phyloP scores from a whole-genome alignment of 192 early-diverging fungal genomes.

The Backusella liffmaniae region DNA sequence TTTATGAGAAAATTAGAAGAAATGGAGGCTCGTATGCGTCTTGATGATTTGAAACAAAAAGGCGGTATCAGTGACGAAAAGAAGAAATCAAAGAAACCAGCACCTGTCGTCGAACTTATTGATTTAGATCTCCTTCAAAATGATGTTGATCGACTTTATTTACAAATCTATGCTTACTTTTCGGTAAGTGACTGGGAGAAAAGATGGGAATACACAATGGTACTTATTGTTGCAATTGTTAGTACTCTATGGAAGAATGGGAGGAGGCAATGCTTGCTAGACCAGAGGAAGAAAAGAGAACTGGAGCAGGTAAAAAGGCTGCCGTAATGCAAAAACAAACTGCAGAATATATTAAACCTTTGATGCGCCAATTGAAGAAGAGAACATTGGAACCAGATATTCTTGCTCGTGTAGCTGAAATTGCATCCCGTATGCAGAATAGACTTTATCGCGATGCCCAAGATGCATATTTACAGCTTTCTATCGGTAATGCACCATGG shows the following conservation, averaged over 20 bases:
- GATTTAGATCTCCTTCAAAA: constrained; percentile 69
- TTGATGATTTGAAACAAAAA: constrained; percentile 69
- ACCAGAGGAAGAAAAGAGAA: constrained; percentile 77
- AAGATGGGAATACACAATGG: neutral
- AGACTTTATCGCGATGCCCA: constrained; percentile 92
- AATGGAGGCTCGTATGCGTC: constrained; percentile 74
- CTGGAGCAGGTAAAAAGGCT: constrained; percentile 75
- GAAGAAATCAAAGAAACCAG: constrained; percentile 46
- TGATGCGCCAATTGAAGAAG: constrained; percentile 82
- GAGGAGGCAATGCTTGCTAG: constrained; percentile 70
- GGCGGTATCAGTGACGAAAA: constrained; percentile 47
- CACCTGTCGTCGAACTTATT: constrained; percentile 61
- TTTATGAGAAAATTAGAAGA: constrained; percentile 82
- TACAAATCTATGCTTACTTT: constrained; percentile 81
- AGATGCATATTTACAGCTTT: constrained; percentile 89
- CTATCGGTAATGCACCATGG: constrained; percentile 98
- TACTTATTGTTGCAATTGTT: neutral
- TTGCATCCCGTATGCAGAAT: constrained; percentile 78
- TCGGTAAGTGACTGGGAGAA: constrained; percentile 41
- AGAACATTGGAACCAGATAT: constrained; percentile 81
- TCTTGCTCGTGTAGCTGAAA: constrained; percentile 87
- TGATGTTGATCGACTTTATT: constrained; percentile 72
- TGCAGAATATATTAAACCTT: constrained; percentile 87
- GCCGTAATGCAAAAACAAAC: constrained; percentile 84
- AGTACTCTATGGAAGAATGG: constrained; percentile 85